Conservation (phyloP, 176 grass and related monocot genomes). For the Guadua angustifolia region DNA sequence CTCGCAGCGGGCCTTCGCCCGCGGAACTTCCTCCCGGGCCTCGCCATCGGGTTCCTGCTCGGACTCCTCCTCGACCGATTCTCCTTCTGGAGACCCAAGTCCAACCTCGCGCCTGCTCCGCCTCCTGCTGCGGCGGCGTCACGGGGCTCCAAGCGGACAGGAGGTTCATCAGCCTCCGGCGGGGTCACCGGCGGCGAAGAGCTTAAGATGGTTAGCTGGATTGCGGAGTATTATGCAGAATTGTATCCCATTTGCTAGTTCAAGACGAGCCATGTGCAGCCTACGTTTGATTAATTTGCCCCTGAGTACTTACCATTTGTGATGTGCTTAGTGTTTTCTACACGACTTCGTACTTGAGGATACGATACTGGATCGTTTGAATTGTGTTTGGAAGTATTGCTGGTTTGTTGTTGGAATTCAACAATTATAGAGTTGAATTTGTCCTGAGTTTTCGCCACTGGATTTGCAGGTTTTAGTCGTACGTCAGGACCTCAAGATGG, state of each 20-base stretch:
- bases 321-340: neutral
- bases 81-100: slow-evolving; percentile 46
- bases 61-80: slow-evolving; percentile 71
- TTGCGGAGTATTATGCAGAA: neutral
- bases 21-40: slow-evolving; percentile 69
- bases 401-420: neutral
- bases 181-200: slow-evolving; percentile 49
- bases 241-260: neutral
- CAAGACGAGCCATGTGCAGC: neutral
- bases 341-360: neutral
- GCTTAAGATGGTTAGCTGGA: slow-evolving; percentile 78
- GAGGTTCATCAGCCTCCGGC: slow-evolving; percentile 9
- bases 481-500: slow-evolving; percentile 93
- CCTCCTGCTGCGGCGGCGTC: slow-evolving; percentile 22
- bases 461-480: slow-evolving; percentile 80
- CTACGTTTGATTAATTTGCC: neutral
- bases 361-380: neutral
- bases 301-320: neutral
- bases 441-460: neutral
- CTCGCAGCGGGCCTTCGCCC: slow-evolving; percentile 70
- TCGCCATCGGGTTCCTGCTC: slow-evolving; percentile 79
- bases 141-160: slow-evolving; percentile 50
- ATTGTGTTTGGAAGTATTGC: neutral
- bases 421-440: neutral
- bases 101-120: slow-evolving; percentile 39